Base-by-base conservation (phyloP, 441 rosid genomes). In the Aquilaria agallochum region DNA sequence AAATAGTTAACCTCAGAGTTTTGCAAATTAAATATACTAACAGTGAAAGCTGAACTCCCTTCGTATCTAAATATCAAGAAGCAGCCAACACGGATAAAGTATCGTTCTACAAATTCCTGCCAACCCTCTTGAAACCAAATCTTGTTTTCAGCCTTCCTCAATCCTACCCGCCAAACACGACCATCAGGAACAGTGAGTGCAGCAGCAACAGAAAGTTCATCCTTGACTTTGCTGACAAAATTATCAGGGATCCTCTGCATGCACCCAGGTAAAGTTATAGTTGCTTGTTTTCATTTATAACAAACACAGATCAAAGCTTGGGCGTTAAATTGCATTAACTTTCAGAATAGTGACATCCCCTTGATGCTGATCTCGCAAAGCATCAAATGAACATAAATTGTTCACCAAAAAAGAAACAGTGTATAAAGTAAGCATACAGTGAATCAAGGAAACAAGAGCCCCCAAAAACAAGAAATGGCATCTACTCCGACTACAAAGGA, bases 241-340 rank as follows among this genome's bases (percentile, higher is more conserved):
- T 77, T 84, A 64, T 92, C 98, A 36, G 99, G 99, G 58, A 95
- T 87, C 75, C 97, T 83, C 99, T 95, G 97, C 89, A 83, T 63
- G 65, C 48, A 67, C 54, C 55, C 63, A 51, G 65, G 58, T 31
- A 49, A 77, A 50, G 72, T 70, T 53, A 71, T 72, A 62, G 31
- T 47, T 45, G 9, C 34, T 65, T 53, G 53, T 66, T 51, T 20
- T 53, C 8, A 36, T 49, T 40, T 50, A 40, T 27, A 47, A 53
- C 15, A 56, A 50, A 68, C 58, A 45, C 40, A 50, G 7, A 53
- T 53, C 2, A 53, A 50, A 36, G 7, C 42, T 36, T 2, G 42
- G 42, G 6, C 0, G 7, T 36, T 36, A 36, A 36, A 8, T 36
- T 8, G 5, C 42, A 36, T 36, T 36, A 36, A 36, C 42, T 36